A percentile compares a stretch with the other conserved stretches of the same genome.
These are phyloP conservation scores for Claviceps monticola DNA, from an alignment of 2,329 filamentous ascomycete genomes.

Conservation along the genomic window DNA sequence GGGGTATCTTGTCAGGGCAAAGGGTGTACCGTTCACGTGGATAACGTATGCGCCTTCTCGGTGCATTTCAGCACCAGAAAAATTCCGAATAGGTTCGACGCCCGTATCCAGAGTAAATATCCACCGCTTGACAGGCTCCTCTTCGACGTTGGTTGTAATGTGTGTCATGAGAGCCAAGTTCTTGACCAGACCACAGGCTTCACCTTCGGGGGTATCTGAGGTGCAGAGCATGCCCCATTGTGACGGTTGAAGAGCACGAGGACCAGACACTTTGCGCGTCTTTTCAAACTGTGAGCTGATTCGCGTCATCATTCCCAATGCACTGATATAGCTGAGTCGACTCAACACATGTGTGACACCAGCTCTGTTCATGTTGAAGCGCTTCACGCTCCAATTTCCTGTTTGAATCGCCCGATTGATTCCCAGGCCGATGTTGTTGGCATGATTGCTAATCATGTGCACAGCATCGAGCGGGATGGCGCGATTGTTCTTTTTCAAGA, in stretches of 20 bases:
- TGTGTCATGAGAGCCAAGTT: constrained; percentile 98
- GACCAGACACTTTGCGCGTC: constrained; percentile 90
- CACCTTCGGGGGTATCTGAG: constrained; percentile 95
- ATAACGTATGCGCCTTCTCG: constrained; percentile 73
- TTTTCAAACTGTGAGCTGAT: constrained; percentile 99
- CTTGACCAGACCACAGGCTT: constrained; percentile 95
- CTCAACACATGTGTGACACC: constrained; percentile 95
- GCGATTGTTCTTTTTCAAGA: constrained; percentile 83
- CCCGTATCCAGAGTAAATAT: constrained; percentile 79
- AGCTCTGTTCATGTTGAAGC: constrained; percentile 96
- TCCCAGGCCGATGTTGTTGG: constrained; percentile 76
- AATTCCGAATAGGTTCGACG: constrained; percentile 59
- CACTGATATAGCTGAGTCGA: constrained; percentile 88
- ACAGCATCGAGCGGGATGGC: constrained; percentile 80
- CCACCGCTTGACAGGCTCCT: constrained; percentile 75
- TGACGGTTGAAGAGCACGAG: constrained; percentile 88
- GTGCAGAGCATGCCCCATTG: constrained; percentile 98
- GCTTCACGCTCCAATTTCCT: constrained; percentile 94
- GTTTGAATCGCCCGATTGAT: constrained; percentile 95
- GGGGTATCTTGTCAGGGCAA: constrained; percentile 73
- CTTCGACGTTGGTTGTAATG: constrained; percentile 92
- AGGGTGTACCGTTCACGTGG: constrained; percentile 88
- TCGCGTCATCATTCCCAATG: constrained; percentile 97
- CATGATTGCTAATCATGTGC: constrained; percentile 70
- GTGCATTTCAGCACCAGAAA: constrained; percentile 73